Evolutionary conservation across 805 yeast species (phyloP), one percentile per base, ranked within the genome.

Genomic region (Candida glaebosa): DNA sequence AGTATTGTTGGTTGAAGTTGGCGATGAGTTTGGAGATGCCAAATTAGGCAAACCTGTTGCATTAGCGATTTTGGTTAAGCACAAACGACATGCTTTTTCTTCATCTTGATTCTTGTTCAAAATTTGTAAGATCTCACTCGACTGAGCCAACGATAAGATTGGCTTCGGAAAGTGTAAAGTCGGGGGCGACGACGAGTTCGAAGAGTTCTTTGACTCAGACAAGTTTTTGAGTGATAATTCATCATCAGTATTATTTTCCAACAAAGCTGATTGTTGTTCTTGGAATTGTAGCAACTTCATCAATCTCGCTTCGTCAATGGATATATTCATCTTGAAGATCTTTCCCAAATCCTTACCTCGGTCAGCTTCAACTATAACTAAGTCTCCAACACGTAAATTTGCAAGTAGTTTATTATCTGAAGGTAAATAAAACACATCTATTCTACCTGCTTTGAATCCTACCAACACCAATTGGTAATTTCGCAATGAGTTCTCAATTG

Each of bases 281-380:
- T 79, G 79, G 53, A 76, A 78, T 56, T 83, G 89, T 49, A 75
- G 67, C 53, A 78, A 67, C 57, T 83, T 83, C 59, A 86, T 63
- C 45, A 79, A 61, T 35, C 87, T 71, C 0, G 91, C 90, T 52
- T 81, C 85, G 50, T 80, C 85, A 28, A 75, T 62, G 3, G 81
- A 65, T 19, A 86, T 74, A 50, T 78, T 73, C 51, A 80, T 63
- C 44, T 74, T 71, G 28, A 76, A 75, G 34, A 86, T 75, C 53
- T 75, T 75, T 28, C 95, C 95, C 45, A 86, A 69, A 60, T 86
- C 95, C 28, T 79, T 65, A 28, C 95, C 95, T 25, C 95, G 68
- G 54, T 86, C 95, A 1, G 93, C 95, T 54, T 86, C 91, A 14
- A 85, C 95, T 53, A 85, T 78, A 12, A 87, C 91, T 53, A 84